Base-by-base conservation (phyloP, 305 asterid species). In the Rubia peregrina region DNA sequence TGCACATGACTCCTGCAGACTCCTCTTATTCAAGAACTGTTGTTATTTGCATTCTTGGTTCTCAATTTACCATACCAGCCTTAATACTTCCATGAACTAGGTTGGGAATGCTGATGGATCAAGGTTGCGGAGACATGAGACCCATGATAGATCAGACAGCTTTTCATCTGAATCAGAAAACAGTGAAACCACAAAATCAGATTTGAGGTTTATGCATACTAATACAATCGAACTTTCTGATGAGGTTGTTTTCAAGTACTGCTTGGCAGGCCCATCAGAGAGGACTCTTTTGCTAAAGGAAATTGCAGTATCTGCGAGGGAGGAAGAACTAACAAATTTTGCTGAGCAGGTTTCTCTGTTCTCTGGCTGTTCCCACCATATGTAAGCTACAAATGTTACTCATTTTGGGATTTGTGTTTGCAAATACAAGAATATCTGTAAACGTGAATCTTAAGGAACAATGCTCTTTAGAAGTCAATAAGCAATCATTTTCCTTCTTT, bases 301-400 rank as follows among this genome's bases (percentile, higher is more conserved):
- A 79, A 81, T 91, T 78, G 88, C 88, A 75, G n/a, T 78, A 44
- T 83, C 91, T 21, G 81, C 82, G 73, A 73, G 76, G 43, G 90
- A 91, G 75, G 88, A 83, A 84, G 90, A 90, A 49, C 75, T 94
- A 46, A 68, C 78, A 22, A 75, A 80, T 72, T 87, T 94, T 76
- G 93, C 86, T 0, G 83, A 84, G 75, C 95, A 83, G 79, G 96
- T 93, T 76, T 83, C 95, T 65, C 73, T 86, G 51, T 93, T 82
- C 77, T 82, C 97, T 4, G 98, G 97, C 75, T 93, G 98, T 80
- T 72, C 75, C 19, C 98, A 91, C 88, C 98, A 91, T 83, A 77
- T 90, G 98, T 91, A 82, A 78, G 68, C 41, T 12, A 36, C 9
- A 17, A 63, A 70, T n/a, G 43, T 24, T 46, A 16, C n/a, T 67